Base-by-base conservation (phyloP, 1,284 basidiomycete species). In the Irpex lacteus region DNA sequence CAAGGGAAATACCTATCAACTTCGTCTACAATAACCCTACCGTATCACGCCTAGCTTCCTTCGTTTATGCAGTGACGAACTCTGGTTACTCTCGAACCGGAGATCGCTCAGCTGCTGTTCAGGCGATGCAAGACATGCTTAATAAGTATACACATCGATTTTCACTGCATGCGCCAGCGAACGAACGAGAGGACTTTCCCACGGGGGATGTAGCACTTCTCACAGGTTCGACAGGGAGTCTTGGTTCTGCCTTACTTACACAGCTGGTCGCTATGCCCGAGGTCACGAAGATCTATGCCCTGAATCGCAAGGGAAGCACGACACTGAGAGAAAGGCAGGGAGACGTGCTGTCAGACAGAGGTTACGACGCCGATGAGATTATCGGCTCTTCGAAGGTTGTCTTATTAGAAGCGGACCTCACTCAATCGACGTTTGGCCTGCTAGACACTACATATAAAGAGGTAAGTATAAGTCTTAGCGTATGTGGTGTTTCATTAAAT, bases 11-110 rank as follows among this genome's bases (percentile, higher is more conserved):
- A 1, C 67, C 74, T 0, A 59, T 70, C 4, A 74, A 73, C 63
- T 70, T 80, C 61, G 75, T 81, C 19, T 81, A 79, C 65, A 66
- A 73, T 36, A 40, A 74, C 55, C 78, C 79, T 0, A 72, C 74
- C 2, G 73, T 80, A 57, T 49, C 60, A 18, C 47, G 64, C 4
- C 73, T 80, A 7, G 67, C 74, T 73, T 70, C 55, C 59, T 78
- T 54, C 69, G 66, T 32, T 47, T 18, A 5, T 13, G 21, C 49
- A 8, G 60, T 59, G 2, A 62, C 67, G 8, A 15, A 18, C 36
- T 13, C 36, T n/a, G 34, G 21, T 3, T 32, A 38, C 36, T 15
- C 34, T 15, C 8, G 4, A 36, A 50, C 26, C 32, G 58, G 56
- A 18, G 65, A 65, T 34, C 53, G 65, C 47, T 47, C 61, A 2